phyloP scores from a whole-genome alignment of 768 basidiomycete genomes.

The Rhizopogon sp. region DNA sequence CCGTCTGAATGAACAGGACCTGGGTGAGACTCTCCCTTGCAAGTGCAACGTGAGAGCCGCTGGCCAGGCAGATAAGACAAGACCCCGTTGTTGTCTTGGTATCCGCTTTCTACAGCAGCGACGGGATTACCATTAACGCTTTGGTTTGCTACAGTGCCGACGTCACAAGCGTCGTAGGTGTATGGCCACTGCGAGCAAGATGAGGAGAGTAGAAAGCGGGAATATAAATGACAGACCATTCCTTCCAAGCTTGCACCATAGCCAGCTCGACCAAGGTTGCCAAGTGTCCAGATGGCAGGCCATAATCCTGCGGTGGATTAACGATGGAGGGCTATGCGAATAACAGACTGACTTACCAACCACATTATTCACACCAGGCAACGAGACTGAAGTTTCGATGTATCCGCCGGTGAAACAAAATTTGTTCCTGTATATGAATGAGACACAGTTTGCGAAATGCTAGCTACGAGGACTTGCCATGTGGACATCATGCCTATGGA shows the following conservation, averaged over 20 bases:
- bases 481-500: conserved; percentile 46
- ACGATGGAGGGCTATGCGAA: not conserved
- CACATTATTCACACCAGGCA: conserved; percentile 65
- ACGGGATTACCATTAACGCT: conserved; percentile 63
- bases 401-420: conserved; percentile 87
- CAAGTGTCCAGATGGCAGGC: conserved; percentile 57
- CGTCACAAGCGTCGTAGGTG: conserved; percentile 71
- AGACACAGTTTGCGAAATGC: not conserved
- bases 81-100: conserved; percentile 33
- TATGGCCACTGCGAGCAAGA: conserved; percentile 51
- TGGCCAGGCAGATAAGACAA: conserved; percentile 82
- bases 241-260: conserved; percentile 63
- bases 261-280: conserved; percentile 58
- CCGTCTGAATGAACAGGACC: conserved; percentile 75
- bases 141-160: conserved; percentile 82
- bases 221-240: conserved; percentile 26
- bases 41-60: conserved; percentile 82
- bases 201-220: not conserved
- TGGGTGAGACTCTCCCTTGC: conserved; percentile 75
- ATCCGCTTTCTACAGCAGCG: conserved; percentile 59
- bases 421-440: conserved; percentile 56
- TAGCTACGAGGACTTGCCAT: conserved; percentile 20
- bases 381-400: conserved; percentile 56
- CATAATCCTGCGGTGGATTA: conserved; percentile 34
- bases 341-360: conserved; percentile 29